phyloP scores from a whole-genome alignment of 1,139 yeast species.

The Tardiomyces digboiensis region DNA sequence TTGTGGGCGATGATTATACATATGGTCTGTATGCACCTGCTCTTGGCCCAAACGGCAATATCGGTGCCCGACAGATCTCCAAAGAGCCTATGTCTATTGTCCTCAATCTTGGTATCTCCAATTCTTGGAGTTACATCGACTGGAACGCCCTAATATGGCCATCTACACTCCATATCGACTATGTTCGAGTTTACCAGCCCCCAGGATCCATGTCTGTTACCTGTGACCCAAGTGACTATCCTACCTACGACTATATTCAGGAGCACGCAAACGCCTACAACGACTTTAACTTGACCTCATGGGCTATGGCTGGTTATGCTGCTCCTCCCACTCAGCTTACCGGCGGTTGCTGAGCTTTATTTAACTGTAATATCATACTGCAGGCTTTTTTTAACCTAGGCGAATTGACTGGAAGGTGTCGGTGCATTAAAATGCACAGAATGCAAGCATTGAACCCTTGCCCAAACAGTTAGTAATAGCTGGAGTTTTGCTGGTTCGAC shows the following conservation, averaged over 20 bases:
- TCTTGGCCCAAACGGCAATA: slow-evolving; percentile 73
- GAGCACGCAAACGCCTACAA: slow-evolving; percentile 52
- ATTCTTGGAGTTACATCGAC: slow-evolving; percentile 75
- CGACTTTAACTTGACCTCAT: slow-evolving; percentile 53
- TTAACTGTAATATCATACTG: not conserved
- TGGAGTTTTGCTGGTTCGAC: too few species aligned
- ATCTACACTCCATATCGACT: slow-evolving; percentile 55
- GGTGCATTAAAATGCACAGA: too few species aligned
- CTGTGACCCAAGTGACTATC: slow-evolving; percentile 69
- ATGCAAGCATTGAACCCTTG: too few species aligned
- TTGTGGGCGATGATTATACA: slow-evolving; percentile 60
- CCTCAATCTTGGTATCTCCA: slow-evolving; percentile 70
- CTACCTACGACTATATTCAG: slow-evolving; percentile 66
- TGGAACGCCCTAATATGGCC: slow-evolving; percentile 70
- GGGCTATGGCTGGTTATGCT: slow-evolving; percentile 57
- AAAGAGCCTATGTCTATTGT: slow-evolving; percentile 83
- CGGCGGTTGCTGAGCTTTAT: slow-evolving; percentile 26
- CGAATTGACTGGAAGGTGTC: too few species aligned
- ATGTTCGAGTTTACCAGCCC: slow-evolving; percentile 76
- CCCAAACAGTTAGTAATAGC: too few species aligned
- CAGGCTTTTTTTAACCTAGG: too few species aligned
- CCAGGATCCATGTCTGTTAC: slow-evolving; percentile 39
- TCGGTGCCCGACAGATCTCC: slow-evolving; percentile 63
- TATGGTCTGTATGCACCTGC: slow-evolving; percentile 52
- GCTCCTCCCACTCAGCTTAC: slow-evolving; percentile 49